These are phyloP conservation scores for Fagopyrum tataricum DNA, from an alignment of 148 eudicot species.

Conservation along the genomic window DNA sequence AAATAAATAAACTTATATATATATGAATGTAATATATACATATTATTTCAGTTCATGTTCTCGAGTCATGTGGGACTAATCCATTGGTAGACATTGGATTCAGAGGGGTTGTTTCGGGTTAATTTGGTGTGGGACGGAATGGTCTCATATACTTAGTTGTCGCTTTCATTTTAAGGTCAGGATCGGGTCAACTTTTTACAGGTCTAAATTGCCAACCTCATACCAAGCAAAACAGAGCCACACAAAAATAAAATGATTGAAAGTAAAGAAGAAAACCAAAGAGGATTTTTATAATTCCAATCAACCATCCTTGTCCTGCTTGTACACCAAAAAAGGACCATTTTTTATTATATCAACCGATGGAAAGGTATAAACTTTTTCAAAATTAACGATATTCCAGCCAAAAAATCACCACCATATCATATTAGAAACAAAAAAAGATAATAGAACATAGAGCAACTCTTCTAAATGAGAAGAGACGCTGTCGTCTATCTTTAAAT, in stretches of 20 bases:
- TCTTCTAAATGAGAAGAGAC: slow-evolving; percentile 9
- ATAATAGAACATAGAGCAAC: neutral
- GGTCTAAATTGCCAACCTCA: too few species aligned
- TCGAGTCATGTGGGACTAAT: too few species aligned
- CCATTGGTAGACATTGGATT: too few species aligned
- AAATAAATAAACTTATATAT: too few species aligned
- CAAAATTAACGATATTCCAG: neutral
- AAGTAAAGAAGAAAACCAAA: neutral
- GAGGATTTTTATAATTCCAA: neutral
- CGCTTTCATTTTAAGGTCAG: too few species aligned
- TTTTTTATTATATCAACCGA: neutral
- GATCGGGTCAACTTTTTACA: too few species aligned
- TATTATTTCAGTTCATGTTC: too few species aligned
- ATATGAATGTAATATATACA: too few species aligned
- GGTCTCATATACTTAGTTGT: too few species aligned
- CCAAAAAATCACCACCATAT: neutral
- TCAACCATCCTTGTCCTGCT: slow-evolving; percentile 1
- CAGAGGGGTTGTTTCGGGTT: too few species aligned
- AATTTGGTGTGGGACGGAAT: too few species aligned
- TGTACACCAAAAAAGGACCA: slow-evolving; percentile 7
- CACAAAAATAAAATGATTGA: too few species aligned
- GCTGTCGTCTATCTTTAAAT: slow-evolving; percentile 6
- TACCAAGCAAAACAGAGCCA: neutral
- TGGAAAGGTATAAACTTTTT: neutral
- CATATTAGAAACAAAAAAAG: slow-evolving; percentile 7